Base-by-base conservation (phyloP, 768 basidiomycete genomes). In the Mycena maculata region DNA sequence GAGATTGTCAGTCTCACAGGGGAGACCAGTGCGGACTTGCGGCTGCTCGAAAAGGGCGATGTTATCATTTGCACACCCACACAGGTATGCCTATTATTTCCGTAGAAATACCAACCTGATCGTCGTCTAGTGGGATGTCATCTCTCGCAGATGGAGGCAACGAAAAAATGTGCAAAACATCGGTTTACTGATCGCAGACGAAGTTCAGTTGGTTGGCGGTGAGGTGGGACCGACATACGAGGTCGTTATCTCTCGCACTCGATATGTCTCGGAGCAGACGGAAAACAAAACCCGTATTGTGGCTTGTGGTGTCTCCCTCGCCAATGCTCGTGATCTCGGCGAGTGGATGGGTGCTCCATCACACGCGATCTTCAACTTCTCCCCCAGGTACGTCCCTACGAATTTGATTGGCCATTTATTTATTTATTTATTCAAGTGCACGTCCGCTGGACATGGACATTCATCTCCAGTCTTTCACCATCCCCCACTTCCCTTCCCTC, bases 391-490 rank as follows among this genome's bases (percentile, higher is more conserved):
- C 55, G 83, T 67, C 2, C 12, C 4, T 53, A 41, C 25, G 45
- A 33, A 36, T 49, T 28, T 52, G n/a, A 15, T 44, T 13, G 9
- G 8, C n/a, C n/a, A n/a, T n/a, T n/a, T 22, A 56, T 9, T 36
- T 49, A 38, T 58, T 75, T 25, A 73, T 44, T 25, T 23, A 53
- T 42, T 78, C 1, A 95, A 63, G 95, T 71, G 95, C 96, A 18
- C 94, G 97, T n/a, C 96, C 97, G 3, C 81, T 98, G 13, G 96
- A 98, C 70, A 93, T 99, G 90, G 95, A 98, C 64, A 96, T 99
- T 52, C 96, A 99, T 75, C 82, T 99, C 10, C 98, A 99, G 74
- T 95, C 93, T 44, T 99, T 98, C 83, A 88, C 88, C 28, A 94
- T 96, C 49, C 94, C 96, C n/a, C 98, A 99, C 75, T 98, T 97